These are phyloP conservation scores for Solanum corneliomulleri DNA, from an alignment of 257 asterid genomes.

Conservation along the genomic window DNA sequence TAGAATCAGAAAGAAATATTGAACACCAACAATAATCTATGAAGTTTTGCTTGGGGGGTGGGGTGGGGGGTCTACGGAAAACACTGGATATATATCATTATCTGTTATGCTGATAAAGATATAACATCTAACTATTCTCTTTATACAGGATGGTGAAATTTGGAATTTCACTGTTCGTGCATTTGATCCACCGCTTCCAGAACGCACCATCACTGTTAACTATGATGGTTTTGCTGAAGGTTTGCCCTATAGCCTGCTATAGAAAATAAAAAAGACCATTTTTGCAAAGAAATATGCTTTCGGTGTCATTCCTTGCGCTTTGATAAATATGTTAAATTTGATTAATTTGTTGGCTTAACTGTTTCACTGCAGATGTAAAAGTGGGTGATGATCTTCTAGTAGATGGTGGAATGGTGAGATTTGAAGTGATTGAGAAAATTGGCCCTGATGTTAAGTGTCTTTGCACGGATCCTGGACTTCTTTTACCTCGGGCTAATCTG, in stretches of 20 bases:
- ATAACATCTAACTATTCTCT: not conserved
- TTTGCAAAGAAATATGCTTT: not conserved
- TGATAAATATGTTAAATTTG: not conserved
- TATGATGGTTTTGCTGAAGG: conserved; percentile 99
- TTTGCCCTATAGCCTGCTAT: not conserved
- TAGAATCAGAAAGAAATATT: not conserved
- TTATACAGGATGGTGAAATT: conserved; percentile 82
- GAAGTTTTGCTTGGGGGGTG: not conserved
- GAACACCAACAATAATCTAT: not conserved
- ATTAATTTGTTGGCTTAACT: not conserved
- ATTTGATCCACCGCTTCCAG: conserved; percentile 68
- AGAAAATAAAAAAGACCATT: not conserved
- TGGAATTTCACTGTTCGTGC: conserved; percentile 97
- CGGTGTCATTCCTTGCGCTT: not conserved
- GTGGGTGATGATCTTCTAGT: conserved; percentile 92
- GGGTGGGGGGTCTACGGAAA: not conserved
- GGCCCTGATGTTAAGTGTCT: conserved; percentile 97
- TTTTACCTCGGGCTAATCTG: conserved; percentile 90
- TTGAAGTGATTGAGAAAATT: conserved; percentile 88
- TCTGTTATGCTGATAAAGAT: not conserved
- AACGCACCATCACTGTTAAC: conserved; percentile 67
- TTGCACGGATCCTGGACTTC: conserved; percentile 95
- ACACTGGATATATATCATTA: not conserved
- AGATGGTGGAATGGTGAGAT: conserved; percentile 99
- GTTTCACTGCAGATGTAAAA: conserved; percentile 51